Percentiles rank a stretch among this genome's conserved stretches.
These are phyloP conservation scores for Candida caryicola DNA, from an alignment of 805 yeast genomes.

Conservation along the genomic window DNA sequence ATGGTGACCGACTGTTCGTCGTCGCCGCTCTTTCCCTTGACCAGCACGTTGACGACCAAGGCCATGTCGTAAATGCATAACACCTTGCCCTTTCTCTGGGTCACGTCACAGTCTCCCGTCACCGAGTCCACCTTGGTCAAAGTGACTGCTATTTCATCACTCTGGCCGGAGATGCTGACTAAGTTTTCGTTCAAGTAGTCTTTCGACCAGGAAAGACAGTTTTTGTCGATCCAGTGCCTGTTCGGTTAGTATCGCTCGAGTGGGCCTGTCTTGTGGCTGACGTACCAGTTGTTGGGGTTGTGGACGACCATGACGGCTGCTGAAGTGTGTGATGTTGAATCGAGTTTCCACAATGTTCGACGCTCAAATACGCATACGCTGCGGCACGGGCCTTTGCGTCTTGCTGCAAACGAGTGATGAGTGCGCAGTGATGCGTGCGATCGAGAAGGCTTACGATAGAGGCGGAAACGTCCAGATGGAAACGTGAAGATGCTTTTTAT, in stretches of 20 bases:
- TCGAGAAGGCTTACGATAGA: no score
- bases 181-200: conserved; percentile 45
- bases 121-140: conserved; percentile 42
- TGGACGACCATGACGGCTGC: conserved; percentile 53
- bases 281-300: conserved; percentile 68
- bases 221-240: conserved; percentile 72
- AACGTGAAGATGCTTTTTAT: no score
- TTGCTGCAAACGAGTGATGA: background rate
- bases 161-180: conserved; percentile 23
- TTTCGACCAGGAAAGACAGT: conserved; percentile 64
- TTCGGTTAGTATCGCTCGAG: conserved; percentile 15
- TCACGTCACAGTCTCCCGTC: conserved; percentile 76
- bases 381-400: background rate
- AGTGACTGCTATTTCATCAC: conserved; percentile 20
- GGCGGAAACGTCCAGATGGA: no score
- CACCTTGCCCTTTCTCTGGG: conserved; percentile 80
- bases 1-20: conserved; percentile 41
- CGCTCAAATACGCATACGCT: background rate
- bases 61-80: conserved; percentile 70
- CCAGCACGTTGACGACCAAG: conserved; percentile 41
- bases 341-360: background rate
- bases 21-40: conserved; percentile 41
- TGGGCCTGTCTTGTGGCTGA: conserved; percentile 9
- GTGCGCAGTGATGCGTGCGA: no score
- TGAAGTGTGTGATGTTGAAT: no score